Evolutionary conservation across 768 basidiomycete genomes (phyloP).

Genomic region (Xerocomellus dryophilus): DNA sequence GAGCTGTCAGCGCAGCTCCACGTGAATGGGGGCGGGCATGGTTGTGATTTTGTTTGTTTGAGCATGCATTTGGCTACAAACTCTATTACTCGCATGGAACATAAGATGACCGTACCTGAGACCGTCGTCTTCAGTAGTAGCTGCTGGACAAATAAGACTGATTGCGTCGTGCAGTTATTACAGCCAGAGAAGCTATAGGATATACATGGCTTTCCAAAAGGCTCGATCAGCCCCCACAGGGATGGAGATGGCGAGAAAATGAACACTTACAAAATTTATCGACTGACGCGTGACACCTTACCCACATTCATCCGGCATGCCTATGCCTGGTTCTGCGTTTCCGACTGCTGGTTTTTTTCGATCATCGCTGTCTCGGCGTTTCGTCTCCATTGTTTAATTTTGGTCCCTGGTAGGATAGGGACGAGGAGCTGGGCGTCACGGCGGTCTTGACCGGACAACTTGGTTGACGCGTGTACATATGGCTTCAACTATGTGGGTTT

Average conservation of each 20-base stretch:
- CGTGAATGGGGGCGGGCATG: neutral
- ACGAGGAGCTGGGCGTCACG: slow-evolving; percentile 27
- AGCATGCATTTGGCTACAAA: neutral
- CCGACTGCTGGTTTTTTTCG: neutral
- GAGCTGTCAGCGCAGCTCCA: too few relatives aligned
- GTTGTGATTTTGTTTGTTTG: neutral
- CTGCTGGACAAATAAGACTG: neutral
- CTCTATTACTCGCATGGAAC: neutral
- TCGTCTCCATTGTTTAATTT: slow-evolving; percentile 27
- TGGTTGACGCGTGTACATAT: slow-evolving; percentile 28
- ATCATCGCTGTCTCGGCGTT: slow-evolving; percentile 8
- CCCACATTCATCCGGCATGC: too few relatives aligned
- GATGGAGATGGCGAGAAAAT: neutral
- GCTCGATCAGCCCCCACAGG: neutral
- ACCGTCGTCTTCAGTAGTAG: neutral
- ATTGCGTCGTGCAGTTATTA: slow-evolving; percentile 1
- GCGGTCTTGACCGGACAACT: slow-evolving; percentile 21
- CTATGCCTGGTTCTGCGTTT: neutral
- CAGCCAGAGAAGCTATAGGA: neutral
- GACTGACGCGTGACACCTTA: neutral
- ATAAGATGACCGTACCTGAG: neutral
- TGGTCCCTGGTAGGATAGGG: slow-evolving; percentile 24
- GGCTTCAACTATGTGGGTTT: slow-evolving; percentile 22
- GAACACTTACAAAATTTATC: slow-evolving; percentile 1
- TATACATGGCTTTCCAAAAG: neutral